Conservation (phyloP, 495 filamentous ascomycete species). For the Penicillium chermesinum region DNA sequence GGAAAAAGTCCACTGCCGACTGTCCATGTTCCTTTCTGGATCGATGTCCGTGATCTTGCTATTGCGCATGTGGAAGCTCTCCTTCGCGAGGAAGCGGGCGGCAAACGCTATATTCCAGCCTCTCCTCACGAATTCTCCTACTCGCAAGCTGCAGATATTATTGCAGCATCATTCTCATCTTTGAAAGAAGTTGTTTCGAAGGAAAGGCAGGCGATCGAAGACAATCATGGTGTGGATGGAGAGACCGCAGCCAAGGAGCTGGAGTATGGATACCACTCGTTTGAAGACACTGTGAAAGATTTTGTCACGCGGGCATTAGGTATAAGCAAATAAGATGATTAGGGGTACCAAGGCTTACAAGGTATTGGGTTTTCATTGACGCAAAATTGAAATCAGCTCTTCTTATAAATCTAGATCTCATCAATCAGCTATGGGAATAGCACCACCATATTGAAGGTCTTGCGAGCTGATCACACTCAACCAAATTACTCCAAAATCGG, state of each 20-base stretch:
- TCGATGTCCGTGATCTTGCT: slow-evolving; percentile 1
- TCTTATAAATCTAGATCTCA: too few species aligned
- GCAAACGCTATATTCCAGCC: neutral
- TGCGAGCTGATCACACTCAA: too few species aligned
- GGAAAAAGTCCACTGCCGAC: neutral
- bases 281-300: neutral
- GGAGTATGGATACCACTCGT: neutral
- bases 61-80: neutral
- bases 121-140: neutral
- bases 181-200: neutral
- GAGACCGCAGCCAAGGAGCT: neutral
- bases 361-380: too few species aligned
- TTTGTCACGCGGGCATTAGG: slow-evolving; percentile 20
- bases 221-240: neutral
- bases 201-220: neutral
- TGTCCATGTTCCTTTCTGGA: neutral
- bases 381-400: too few species aligned
- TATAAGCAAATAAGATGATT: too few species aligned
- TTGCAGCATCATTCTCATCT: neutral
- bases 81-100: neutral
- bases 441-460: too few species aligned
- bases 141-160: neutral
- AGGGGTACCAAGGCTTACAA: too few species aligned
- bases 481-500: slow-evolving; percentile 7
- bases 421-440: too few species aligned